Conservation (phyloP, 2,329 filamentous ascomycete species). For the Podosphaera fusca region DNA sequence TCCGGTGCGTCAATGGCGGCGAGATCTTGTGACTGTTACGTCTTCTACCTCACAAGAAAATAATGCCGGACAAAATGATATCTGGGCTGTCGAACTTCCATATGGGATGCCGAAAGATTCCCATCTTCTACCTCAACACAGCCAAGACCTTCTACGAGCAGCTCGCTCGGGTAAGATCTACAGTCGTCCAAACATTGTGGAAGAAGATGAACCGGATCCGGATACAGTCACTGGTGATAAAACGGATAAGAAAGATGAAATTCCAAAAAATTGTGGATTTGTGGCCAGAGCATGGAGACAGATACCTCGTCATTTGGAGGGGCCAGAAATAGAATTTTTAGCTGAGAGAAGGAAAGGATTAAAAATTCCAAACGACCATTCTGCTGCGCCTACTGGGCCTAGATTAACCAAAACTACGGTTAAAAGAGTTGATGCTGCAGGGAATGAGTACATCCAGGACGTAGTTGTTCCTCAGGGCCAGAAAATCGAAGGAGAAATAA, state of each 20-base stretch:
- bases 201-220: slow-evolving; percentile 33
- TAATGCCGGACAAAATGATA: slow-evolving; percentile 33
- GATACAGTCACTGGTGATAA: slow-evolving; percentile 26
- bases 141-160: slow-evolving; percentile 59
- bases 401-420: slow-evolving; percentile 61
- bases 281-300: slow-evolving; percentile 38
- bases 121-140: slow-evolving; percentile 52
- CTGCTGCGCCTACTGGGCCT: slow-evolving; percentile 23
- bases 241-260: slow-evolving; percentile 34
- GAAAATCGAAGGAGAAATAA: slow-evolving; percentile 58
- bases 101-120: slow-evolving; percentile 70
- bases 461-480: slow-evolving; percentile 63
- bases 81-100: slow-evolving; percentile 54
- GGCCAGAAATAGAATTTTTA: slow-evolving; percentile 27
- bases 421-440: slow-evolving; percentile 50
- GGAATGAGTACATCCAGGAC: slow-evolving; percentile 67
- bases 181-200: slow-evolving; percentile 36
- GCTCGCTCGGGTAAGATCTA: slow-evolving; percentile 56
- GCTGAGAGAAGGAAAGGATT: slow-evolving; percentile 38
- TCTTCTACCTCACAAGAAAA: slow-evolving; percentile 42
- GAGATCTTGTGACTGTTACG: slow-evolving; percentile 43
- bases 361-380: slow-evolving; percentile 30
- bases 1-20: slow-evolving; percentile 76
- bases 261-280: slow-evolving; percentile 25
- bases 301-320: slow-evolving; percentile 33